phyloP scores from a whole-genome alignment of 163 green algal species.

The Chloromonas sp. region DNA sequence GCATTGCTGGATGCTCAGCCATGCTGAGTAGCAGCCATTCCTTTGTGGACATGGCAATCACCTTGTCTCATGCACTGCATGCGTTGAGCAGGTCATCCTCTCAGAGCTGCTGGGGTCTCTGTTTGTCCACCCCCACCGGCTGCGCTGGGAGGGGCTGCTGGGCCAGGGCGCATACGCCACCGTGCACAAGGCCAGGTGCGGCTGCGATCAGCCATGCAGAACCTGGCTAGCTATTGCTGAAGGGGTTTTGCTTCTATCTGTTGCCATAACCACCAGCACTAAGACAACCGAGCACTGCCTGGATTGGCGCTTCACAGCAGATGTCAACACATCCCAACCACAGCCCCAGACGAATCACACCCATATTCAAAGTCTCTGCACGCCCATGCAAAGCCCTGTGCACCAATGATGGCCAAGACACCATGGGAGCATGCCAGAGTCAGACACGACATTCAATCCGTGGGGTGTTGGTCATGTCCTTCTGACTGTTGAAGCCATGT shows the following conservation, averaged over 20 bases:
- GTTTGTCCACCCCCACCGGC: constrained; percentile 34
- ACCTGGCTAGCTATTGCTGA: not conserved
- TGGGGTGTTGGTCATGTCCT: too few species aligned
- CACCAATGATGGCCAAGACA: too few species aligned
- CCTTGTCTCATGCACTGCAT: not conserved
- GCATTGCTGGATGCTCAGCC: not conserved
- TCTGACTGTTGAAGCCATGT: too few species aligned
- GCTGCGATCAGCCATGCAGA: not conserved
- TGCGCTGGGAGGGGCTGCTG: constrained; percentile 25
- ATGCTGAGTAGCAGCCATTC: too few species aligned
- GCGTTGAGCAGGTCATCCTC: not conserved
- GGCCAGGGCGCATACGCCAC: constrained; percentile 34
- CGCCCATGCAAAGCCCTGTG: too few species aligned
- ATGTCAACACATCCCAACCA: too few species aligned
- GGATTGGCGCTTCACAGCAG: not conserved
- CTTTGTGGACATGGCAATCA: too few species aligned
- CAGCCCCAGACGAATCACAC: too few species aligned
- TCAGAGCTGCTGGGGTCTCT: constrained; percentile 45
- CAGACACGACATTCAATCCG: too few species aligned
- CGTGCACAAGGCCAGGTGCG: constrained; percentile 20
- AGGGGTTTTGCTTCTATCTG: not conserved
- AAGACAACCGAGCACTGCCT: not conserved
- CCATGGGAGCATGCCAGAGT: too few species aligned
- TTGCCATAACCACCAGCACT: not conserved
- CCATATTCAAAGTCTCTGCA: too few species aligned